A percentile compares a stretch with the other conserved stretches of the same genome.
phyloP scores from a whole-genome alignment of 768 basidiomycete species.

The Wakefieldia striispora region DNA sequence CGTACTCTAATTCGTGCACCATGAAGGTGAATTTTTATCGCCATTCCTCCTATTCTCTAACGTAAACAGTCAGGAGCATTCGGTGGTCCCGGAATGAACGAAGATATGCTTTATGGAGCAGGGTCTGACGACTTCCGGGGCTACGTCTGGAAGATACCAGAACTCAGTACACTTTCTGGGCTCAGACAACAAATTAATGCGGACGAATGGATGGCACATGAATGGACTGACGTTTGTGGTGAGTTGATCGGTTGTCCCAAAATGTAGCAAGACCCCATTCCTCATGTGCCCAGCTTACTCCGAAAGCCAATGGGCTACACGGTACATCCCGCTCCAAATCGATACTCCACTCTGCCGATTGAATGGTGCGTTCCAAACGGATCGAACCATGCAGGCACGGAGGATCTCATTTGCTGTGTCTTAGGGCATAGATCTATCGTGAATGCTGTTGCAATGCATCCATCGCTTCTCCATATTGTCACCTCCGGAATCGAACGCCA shows the following conservation, averaged over 20 bases:
- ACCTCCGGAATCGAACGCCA: conserved; percentile 75
- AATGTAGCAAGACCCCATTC: conserved; percentile 8
- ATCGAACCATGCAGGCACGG: not conserved
- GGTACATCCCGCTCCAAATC: conserved; percentile 61
- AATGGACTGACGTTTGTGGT: conserved; percentile 31
- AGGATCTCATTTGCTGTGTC: conserved; percentile 4
- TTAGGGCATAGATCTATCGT: conserved; percentile 76
- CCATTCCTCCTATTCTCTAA: not conserved
- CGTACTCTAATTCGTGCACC: conserved; percentile 71
- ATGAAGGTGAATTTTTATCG: conserved; percentile 56
- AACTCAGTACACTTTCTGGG: conserved; percentile 40
- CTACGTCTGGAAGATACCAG: conserved; percentile 77
- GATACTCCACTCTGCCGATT: conserved; percentile 59
- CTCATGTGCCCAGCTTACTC: conserved; percentile 43
- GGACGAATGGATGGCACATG: conserved; percentile 43
- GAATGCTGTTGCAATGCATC: conserved; percentile 72
- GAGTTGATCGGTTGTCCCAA: conserved; percentile 17
- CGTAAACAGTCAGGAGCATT: conserved; percentile 67
- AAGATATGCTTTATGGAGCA: conserved; percentile 61
- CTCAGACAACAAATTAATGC: conserved; percentile 45
- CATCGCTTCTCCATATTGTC: conserved; percentile 59
- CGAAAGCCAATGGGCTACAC: conserved; percentile 35
- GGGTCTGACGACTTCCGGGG: conserved; percentile 83
- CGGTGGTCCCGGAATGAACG: conserved; percentile 53
- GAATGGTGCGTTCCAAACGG: conserved; percentile 41